Evolutionary conservation across 2,329 filamentous ascomycete genomes (phyloP), one percentile per base, ranked within the genome.

Genomic region (Botrytis tulipae): DNA sequence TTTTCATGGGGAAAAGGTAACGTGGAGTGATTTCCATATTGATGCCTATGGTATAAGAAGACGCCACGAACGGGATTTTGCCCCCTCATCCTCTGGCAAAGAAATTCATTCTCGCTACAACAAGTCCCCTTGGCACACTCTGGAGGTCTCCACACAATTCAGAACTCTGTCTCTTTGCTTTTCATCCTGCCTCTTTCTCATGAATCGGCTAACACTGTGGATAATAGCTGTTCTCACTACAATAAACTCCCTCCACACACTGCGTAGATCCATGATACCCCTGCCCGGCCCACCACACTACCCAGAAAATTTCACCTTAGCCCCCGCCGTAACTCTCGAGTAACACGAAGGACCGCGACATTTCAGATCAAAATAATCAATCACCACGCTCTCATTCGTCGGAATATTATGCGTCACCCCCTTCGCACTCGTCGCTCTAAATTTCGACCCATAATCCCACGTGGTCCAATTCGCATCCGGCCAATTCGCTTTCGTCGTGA

Each of bases 391-490:
- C 42, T 75, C 78, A 54, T 78, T 75, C 3, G 75, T 78, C 29
- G 73, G 74, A 37, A 79, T 78, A 68, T 77, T 74, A 74, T 79
- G 78, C 22, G 73, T 75, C 3, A 79, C 77, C 0, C 74, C 74
- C 16, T 25, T 12, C 0, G 76, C 77, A 51, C 61, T 76, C 4
- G 76, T 77, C 2, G 76, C 78, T 18, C 73, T 70, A 40, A 79
- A 77, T 37, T 65, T 73, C 18, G 70, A 32, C 22, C 78, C 78
- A 67, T 79, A 79, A 4, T 74, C 54, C 68, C 74, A 75, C 20
- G 77, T 79, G 22, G 76, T 79, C 77, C 77, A 83, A 7, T 76
- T 76, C 2, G 46, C n/a, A 12, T 78, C 74, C 8, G 81, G 80
- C 42, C 77, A 77, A 72, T 80, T 75, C 12, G 75, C 3, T n/a